Percentiles rank a stretch among this genome's conserved stretches.
These are phyloP conservation scores for Malassezia psittaci DNA, from an alignment of 1,284 basidiomycete genomes.

Conservation along the genomic window DNA sequence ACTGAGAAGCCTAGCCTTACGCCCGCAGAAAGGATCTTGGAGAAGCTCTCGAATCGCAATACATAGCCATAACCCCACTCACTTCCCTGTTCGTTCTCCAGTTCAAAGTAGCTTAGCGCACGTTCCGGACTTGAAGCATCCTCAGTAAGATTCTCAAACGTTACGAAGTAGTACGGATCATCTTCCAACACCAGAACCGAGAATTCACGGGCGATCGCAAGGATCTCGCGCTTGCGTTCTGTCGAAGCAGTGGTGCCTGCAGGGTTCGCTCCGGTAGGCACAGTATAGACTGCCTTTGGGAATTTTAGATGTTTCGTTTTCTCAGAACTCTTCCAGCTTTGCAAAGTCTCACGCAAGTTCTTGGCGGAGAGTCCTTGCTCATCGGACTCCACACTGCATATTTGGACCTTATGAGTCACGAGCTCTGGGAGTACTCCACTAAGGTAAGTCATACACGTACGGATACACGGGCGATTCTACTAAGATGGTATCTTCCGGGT, in stretches of 20 bases:
- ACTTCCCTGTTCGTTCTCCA: conserved; percentile 34
- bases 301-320: conserved; percentile 55
- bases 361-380: conserved; percentile 61
- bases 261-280: conserved; percentile 50
- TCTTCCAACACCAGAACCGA: conserved; percentile 32
- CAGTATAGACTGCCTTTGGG: conserved; percentile 74
- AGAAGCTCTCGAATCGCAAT: conserved; percentile 52
- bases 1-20: conserved; percentile 64
- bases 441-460: conserved; percentile 7
- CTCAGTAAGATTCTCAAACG: conserved; percentile 35
- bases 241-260: conserved; percentile 44
- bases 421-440: conserved; percentile 37
- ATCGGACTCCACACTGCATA: conserved; percentile 63
- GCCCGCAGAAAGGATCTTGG: conserved; percentile 55
- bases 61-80: conserved; percentile 38
- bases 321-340: conserved; percentile 59
- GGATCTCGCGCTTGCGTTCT: conserved; percentile 66
- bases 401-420: conserved; percentile 21
- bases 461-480: conserved; percentile 80
- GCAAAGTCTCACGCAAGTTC: conserved; percentile 60
- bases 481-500: conserved; percentile 70
- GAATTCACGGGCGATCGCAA: conserved; percentile 54
- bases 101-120: conserved; percentile 31
- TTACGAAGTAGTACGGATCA: conserved; percentile 41
- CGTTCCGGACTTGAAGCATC: conserved; percentile 20